Evolutionary conservation across 768 basidiomycete species (phyloP), one percentile per base, ranked within the genome.

Genomic region (Chlorophyllum brunneum): DNA sequence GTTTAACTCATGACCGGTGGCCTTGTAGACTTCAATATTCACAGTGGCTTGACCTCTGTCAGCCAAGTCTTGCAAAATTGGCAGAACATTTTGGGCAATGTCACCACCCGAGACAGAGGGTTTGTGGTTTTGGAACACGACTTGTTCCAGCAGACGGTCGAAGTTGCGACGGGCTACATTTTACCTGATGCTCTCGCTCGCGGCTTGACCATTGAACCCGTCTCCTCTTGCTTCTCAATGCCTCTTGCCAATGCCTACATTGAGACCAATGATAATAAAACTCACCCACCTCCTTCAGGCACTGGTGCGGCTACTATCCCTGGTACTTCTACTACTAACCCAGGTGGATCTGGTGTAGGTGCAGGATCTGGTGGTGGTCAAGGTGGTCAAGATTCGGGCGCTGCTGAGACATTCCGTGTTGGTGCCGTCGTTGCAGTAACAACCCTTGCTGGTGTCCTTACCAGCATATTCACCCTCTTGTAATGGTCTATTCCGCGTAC

Each of bases 71-170:
- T 87, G 15, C 69, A 75, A 55, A 86, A 86, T 67, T 92, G 91
- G 81, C 73, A 89, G 58, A 69, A 70, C 56, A 92, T 94, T 69
- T 70, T 92, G 41, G 68, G 67, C 41, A 85, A 84, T 59, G 85
- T 77, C 6, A 68, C 81, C 2, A 61, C 66, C 22, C 70, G 88
- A 51, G 56, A 75, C 60, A 80, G 67, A n/a, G 93, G 93, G 9
- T 95, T 95, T 76, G 91, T 95, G 60, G 87, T 91, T 44, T 77
- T 95, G 30, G 88, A 90, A 66, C 87, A 90, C 64, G 92, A 93
- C 67, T 75, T 92, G 29, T 93, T 90, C 75, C 82, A 85, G 67
- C 85, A 92, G 65, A 76, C 83, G 1, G 91, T 93, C 38, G 87
- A 93, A 55, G 76, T 94, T 18, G 91, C 92, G 3, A 86, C 86